These are phyloP conservation scores for Populus tomentosa DNA, from an alignment of 441 rosid genomes.

Conservation along the genomic window DNA sequence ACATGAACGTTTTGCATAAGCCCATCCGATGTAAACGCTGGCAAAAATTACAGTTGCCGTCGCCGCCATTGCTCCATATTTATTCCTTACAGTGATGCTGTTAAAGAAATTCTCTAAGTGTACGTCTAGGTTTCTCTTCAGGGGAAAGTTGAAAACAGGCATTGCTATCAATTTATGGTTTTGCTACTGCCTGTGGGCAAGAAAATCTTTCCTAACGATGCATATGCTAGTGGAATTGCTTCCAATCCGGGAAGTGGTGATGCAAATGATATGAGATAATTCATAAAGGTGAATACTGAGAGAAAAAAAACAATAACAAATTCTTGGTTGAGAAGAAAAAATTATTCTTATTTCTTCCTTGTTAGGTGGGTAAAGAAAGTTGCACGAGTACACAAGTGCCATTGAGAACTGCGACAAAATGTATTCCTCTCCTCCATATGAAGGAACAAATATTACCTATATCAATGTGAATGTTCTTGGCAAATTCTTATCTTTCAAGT, in stretches of 20 bases:
- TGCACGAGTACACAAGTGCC: neutral
- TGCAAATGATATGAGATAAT: neutral
- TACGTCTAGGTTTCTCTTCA: neutral
- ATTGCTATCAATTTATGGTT: neutral
- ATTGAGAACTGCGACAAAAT: neutral
- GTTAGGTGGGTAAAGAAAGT: conserved; percentile 11
- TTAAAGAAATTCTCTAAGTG: conserved; percentile 22
- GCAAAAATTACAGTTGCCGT: conserved; percentile 35
- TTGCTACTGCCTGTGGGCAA: neutral
- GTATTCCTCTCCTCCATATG: conserved; percentile 7
- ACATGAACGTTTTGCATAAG: conserved; percentile 30
- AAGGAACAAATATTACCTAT: neutral
- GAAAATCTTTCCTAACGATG: neutral
- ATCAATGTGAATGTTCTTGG: neutral
- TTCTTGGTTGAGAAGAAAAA: neutral
- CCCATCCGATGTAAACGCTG: conserved; percentile 41
- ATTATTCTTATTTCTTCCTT: conserved; percentile 20
- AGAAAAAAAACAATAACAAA: neutral
- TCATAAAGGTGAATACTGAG: neutral
- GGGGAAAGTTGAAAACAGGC: neutral
- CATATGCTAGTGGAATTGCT: neutral
- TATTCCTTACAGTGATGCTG: conserved; percentile 23
- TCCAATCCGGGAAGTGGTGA: neutral
- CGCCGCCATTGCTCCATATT: conserved; percentile 36
- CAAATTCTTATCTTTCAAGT: conserved; percentile 12